phyloP scores from a whole-genome alignment of 1,139 yeast species.

The Debaryomycetaceae sp. region DNA sequence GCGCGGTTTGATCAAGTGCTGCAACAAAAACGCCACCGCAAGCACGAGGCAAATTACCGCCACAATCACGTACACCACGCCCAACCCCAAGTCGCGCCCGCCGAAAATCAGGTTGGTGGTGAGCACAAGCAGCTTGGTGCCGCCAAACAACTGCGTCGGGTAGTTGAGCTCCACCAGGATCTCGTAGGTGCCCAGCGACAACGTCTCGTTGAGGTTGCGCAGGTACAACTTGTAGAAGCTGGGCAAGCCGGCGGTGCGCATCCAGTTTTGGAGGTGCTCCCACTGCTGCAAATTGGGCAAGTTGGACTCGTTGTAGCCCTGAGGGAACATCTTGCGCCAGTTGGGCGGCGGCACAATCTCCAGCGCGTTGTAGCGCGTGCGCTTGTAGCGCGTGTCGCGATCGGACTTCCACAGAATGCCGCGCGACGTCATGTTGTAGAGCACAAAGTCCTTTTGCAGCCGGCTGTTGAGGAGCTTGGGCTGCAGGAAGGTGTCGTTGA shows the following conservation, averaged over 20 bases:
- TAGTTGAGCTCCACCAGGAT: slow-evolving; percentile 60
- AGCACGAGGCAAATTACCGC: slow-evolving; percentile 50
- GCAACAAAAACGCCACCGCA: slow-evolving; percentile 42
- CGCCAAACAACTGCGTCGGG: slow-evolving; percentile 66
- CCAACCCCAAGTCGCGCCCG: slow-evolving; percentile 65
- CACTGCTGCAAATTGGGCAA: slow-evolving; percentile 58
- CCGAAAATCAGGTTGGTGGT: slow-evolving; percentile 69
- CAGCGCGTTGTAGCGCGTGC: slow-evolving; percentile 63
- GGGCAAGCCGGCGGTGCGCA: slow-evolving; percentile 79
- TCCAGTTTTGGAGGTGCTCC: slow-evolving; percentile 66
- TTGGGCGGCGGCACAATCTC: slow-evolving; percentile 95
- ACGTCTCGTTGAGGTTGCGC: slow-evolving; percentile 44
- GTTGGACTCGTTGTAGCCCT: slow-evolving; percentile 82
- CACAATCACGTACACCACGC: slow-evolving; percentile 62
- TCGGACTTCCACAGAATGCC: slow-evolving; percentile 90
- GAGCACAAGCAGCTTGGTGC: slow-evolving; percentile 61
- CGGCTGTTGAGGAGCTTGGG: slow-evolving; percentile 43
- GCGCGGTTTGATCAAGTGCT: slow-evolving; percentile 45
- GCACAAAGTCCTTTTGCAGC: slow-evolving; percentile 36
- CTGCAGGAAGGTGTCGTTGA: slow-evolving; percentile 74
- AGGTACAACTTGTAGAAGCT: slow-evolving; percentile 64
- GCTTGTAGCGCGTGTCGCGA: slow-evolving; percentile 64
- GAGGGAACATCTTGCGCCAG: slow-evolving; percentile 81
- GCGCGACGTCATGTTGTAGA: slow-evolving; percentile 58
- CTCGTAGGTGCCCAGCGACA: slow-evolving; percentile 57